A percentile compares a stretch with the other conserved stretches of the same genome.
These are phyloP conservation scores for Leccinum rimulosum DNA, from an alignment of 768 basidiomycete genomes.

Conservation along the genomic window DNA sequence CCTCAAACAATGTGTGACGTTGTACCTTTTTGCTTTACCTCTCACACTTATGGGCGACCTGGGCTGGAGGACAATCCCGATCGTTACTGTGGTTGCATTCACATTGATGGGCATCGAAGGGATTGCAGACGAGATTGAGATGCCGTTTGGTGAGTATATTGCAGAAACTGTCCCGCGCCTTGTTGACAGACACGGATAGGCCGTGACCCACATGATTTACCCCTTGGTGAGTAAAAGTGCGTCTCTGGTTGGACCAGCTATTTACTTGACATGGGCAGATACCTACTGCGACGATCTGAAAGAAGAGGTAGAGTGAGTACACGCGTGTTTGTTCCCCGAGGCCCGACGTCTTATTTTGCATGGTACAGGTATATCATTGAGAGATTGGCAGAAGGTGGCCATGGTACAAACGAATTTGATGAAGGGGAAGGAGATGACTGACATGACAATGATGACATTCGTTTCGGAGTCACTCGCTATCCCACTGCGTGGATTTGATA, in stretches of 20 bases:
- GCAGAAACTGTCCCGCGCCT: neutral
- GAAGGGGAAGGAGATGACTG: constrained; percentile 83
- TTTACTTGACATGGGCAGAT: constrained; percentile 40
- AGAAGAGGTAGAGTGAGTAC: constrained; percentile 76
- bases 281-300: constrained; percentile 83
- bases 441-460: constrained; percentile 12
- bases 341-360: constrained; percentile 9
- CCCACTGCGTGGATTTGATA: neutral
- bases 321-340: neutral
- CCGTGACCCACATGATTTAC: constrained; percentile 65
- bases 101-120: constrained; percentile 95
- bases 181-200: constrained; percentile 34
- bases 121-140: constrained; percentile 92
- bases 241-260: neutral
- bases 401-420: constrained; percentile 69
- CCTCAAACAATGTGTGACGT: constrained; percentile 90
- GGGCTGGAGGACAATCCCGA: constrained; percentile 81
- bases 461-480: neutral
- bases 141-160: constrained; percentile 75
- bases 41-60: constrained; percentile 81
- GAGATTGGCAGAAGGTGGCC: constrained; percentile 69
- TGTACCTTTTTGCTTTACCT: constrained; percentile 90
- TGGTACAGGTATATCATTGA: constrained; percentile 61
- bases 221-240: constrained; percentile 55
- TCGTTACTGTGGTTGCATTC: constrained; percentile 84